A percentile compares a stretch with the other conserved stretches of the same genome.
Evolutionary conservation across 2,329 filamentous ascomycete genomes (phyloP).

Genomic region (Cryphonectria carpinicola): DNA sequence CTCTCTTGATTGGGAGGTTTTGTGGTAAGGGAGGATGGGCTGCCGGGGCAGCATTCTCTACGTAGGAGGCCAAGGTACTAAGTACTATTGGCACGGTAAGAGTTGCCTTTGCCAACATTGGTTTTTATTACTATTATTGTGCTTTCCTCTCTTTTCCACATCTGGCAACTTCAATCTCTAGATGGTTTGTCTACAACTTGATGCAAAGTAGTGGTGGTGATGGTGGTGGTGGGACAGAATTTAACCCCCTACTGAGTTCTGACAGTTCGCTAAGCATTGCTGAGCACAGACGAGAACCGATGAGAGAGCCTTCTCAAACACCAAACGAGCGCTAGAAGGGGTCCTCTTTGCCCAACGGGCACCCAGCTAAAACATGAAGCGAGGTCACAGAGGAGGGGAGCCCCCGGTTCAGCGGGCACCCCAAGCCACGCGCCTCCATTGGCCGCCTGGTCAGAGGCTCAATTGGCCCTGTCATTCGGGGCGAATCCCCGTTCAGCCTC

Average conservation of each 20-base stretch:
- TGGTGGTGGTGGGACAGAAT: not conserved
- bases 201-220: not conserved
- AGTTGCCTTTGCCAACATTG: not conserved
- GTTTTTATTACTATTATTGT: not conserved
- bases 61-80: not conserved
- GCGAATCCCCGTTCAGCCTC: constrained; percentile 20
- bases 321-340: not conserved
- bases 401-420: not conserved
- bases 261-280: constrained; percentile 1
- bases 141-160: not conserved
- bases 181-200: not conserved
- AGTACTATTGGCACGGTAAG: not conserved
- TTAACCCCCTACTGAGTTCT: not conserved
- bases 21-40: not conserved
- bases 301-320: constrained; percentile 12
- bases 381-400: not conserved
- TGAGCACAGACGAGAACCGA: constrained; percentile 15
- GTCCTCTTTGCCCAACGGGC: not conserved
- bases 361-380: constrained; percentile 11
- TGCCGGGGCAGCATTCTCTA: not conserved
- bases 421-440: constrained; percentile 12
- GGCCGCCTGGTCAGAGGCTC: constrained; percentile 23
- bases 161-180: no score
- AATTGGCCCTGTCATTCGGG: constrained; percentile 7
- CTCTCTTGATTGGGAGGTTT: not conserved